These are phyloP conservation scores for Westerdykella sp. DNA, from an alignment of 2,329 filamentous ascomycete species.

Conservation along the genomic window DNA sequence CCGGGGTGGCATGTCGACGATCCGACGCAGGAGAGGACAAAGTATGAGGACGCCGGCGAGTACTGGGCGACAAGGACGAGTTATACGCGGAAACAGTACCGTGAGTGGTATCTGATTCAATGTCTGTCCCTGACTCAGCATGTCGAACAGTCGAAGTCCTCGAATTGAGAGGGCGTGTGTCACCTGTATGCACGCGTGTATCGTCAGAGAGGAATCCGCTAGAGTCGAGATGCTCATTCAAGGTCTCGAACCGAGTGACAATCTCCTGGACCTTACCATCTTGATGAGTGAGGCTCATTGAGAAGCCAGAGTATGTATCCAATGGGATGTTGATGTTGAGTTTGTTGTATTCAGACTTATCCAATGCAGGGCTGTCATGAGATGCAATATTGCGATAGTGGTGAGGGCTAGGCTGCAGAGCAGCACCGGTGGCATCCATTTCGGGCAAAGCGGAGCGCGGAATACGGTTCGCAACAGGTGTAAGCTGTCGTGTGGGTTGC, in stretches of 20 bases:
- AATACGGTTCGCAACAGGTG: constrained; percentile 10
- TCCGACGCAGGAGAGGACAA: background rate
- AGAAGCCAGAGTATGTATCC: constrained; percentile 13
- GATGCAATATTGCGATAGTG: constrained; percentile 2
- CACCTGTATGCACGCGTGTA: constrained; percentile 1
- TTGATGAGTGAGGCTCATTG: constrained; percentile 16
- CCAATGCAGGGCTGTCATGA: constrained; percentile 8
- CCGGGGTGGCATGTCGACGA: background rate
- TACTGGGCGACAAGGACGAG: background rate
- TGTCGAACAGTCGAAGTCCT: constrained; percentile 1
- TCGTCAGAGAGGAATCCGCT: constrained; percentile 8
- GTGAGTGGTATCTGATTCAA: constrained; percentile 1
- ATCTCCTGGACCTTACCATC: constrained; percentile 24
- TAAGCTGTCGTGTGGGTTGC: constrained; percentile 2
- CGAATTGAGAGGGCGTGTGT: background rate
- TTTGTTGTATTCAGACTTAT: constrained; percentile 10
- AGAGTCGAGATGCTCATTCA: constrained; percentile 4
- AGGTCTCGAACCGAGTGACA: constrained; percentile 17
- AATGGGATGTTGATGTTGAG: constrained; percentile 21
- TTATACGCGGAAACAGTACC: constrained; percentile 5
- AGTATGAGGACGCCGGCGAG: background rate
- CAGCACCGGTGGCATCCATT: background rate
- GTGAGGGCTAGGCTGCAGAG: background rate
- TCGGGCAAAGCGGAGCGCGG: constrained; percentile 18
- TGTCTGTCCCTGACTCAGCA: background rate